Evolutionary conservation across 2,329 filamentous ascomycete species (phyloP).

Genomic region (Epichloe sp.): DNA sequence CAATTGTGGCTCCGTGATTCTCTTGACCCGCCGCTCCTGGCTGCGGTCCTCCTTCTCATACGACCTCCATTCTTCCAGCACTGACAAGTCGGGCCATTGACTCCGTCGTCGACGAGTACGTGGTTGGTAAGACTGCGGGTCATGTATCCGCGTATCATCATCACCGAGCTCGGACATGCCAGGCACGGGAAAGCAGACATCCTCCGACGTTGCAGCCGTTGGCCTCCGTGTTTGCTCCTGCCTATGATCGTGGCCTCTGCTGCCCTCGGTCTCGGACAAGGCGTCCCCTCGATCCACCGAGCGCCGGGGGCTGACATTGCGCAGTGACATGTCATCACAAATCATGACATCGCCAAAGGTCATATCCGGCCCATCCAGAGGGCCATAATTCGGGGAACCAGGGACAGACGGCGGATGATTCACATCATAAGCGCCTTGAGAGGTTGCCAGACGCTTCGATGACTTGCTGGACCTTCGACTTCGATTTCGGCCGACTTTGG

Average conservation of each 20-base stretch:
- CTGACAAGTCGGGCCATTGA: slow-evolving; percentile 75
- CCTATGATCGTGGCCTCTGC: slow-evolving; percentile 14
- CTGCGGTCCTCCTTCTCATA: slow-evolving; percentile 77
- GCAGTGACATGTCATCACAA: slow-evolving; percentile 44
- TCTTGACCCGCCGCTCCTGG: slow-evolving; percentile 74
- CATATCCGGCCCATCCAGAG: slow-evolving; percentile 36
- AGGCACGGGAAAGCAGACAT: slow-evolving; percentile 80
- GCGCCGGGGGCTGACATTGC: slow-evolving; percentile 16
- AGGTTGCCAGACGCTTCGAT: slow-evolving; percentile 28
- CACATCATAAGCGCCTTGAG: slow-evolving; percentile 38
- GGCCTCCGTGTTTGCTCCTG: slow-evolving; percentile 29
- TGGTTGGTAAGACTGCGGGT: slow-evolving; percentile 21
- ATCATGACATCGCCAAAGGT: slow-evolving; percentile 60
- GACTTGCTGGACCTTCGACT: slow-evolving; percentile 39
- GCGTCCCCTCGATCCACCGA: slow-evolving; percentile 19
- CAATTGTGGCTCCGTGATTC: slow-evolving; percentile 84
- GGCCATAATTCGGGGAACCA: slow-evolving; percentile 42
- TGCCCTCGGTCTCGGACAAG: slow-evolving; percentile 16
- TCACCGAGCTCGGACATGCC: slow-evolving; percentile 65
- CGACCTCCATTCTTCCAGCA: slow-evolving; percentile 78
- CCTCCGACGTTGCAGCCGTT: slow-evolving; percentile 57
- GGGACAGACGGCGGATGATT: slow-evolving; percentile 59
- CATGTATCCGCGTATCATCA: slow-evolving; percentile 49
- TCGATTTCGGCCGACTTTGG: slow-evolving; percentile 17
- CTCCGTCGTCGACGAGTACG: slow-evolving; percentile 45